These are phyloP conservation scores for Citrullus amarus DNA, from an alignment of 306 rosid species.

Conservation along the genomic window DNA sequence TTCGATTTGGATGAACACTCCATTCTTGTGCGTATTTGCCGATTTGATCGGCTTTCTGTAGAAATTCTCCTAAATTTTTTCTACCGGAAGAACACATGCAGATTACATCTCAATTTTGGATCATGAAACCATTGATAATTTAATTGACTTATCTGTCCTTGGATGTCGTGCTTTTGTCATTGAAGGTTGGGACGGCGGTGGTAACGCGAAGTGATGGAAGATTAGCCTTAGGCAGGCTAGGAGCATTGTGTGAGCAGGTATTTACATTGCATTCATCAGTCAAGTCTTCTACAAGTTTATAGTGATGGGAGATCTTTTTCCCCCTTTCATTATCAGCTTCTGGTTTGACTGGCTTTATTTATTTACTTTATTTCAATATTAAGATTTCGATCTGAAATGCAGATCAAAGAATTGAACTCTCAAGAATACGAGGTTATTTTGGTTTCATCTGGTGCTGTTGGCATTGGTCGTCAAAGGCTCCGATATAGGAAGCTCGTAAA, in stretches of 20 bases:
- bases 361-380: background rate
- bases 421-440: slow-evolving; percentile 75
- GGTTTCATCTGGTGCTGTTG: slow-evolving; percentile 98
- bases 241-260: slow-evolving; percentile 88
- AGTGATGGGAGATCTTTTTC: background rate
- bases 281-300: background rate
- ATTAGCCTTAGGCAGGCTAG: slow-evolving; percentile 58
- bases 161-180: slow-evolving; percentile 3
- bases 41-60: background rate
- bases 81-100: background rate
- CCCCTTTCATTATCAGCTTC: background rate
- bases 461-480: slow-evolving; percentile 96
- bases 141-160: background rate
- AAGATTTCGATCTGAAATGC: slow-evolving; percentile 14
- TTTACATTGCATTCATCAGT: background rate
- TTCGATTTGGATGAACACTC: background rate
- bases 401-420: slow-evolving; percentile 73
- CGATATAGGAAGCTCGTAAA: slow-evolving; percentile 63
- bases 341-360: slow-evolving; percentile 6
- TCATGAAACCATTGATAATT: background rate
- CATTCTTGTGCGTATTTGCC: background rate
- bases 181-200: slow-evolving; percentile 59
- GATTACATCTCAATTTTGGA: background rate
- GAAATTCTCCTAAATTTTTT: background rate
- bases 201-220: slow-evolving; percentile 56